phyloP scores from a whole-genome alignment of 2,329 filamentous ascomycete genomes.

The Orbilia oligospora region DNA sequence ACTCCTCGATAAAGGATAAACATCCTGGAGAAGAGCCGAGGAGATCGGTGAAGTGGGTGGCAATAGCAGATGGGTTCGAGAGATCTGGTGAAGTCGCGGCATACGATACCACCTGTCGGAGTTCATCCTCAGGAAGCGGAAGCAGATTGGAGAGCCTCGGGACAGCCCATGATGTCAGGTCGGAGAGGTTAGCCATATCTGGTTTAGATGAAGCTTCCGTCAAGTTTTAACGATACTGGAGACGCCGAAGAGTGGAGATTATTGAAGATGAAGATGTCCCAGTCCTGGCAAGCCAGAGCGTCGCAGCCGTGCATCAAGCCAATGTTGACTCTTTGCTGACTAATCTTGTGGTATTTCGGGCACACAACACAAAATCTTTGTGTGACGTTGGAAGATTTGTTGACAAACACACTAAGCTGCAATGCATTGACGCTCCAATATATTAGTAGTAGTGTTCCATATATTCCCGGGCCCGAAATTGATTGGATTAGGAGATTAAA shows the following conservation, averaged over 20 bases:
- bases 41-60: constrained; percentile 87
- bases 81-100: constrained; percentile 74
- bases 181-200: constrained; percentile 40
- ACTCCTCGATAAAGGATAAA: constrained; percentile 79
- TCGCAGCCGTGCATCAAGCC: too few relatives aligned
- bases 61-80: constrained; percentile 79
- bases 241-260: neutral
- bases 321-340: constrained; percentile 22
- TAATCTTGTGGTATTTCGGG: constrained; percentile 11
- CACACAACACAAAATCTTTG: neutral
- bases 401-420: too few relatives aligned
- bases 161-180: constrained; percentile 71
- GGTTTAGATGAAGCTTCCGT: neutral
- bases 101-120: constrained; percentile 88
- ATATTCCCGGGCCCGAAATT: too few relatives aligned
- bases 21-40: constrained; percentile 86
- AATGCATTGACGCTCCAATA: too few relatives aligned
- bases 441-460: too few relatives aligned
- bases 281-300: too few relatives aligned
- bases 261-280: neutral
- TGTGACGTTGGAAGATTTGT: neutral
- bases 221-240: neutral
- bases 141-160: constrained; percentile 84
- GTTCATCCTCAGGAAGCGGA: constrained; percentile 85
- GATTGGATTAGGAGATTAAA: neutral